Percentiles rank a stretch among this genome's conserved stretches.
Evolutionary conservation across 768 basidiomycete genomes (phyloP).

Genomic region (Phaeolepiota aurea): DNA sequence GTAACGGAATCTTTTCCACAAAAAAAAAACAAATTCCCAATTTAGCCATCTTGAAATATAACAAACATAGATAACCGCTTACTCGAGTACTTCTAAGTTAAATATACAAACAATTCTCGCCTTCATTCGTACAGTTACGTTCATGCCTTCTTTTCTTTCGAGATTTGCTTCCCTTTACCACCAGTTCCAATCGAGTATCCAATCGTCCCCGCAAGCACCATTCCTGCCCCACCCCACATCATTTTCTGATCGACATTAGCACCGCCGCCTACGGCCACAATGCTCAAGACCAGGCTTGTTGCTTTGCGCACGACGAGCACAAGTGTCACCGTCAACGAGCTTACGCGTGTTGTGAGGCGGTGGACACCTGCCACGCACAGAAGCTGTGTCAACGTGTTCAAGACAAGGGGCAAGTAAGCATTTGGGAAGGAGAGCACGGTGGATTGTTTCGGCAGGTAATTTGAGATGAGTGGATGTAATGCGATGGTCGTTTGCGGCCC

Average conservation of each 20-base stretch:
- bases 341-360: conserved; percentile 70
- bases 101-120: too few species aligned
- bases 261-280: conserved; percentile 29
- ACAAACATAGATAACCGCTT: too few species aligned
- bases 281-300: conserved; percentile 65
- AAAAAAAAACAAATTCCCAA: too few species aligned
- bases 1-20: too few species aligned
- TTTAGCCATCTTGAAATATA: too few species aligned
- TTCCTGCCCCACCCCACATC: conserved; percentile 63
- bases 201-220: conserved; percentile 67
- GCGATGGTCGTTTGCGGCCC: conserved; percentile 24
- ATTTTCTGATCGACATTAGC: conserved; percentile 27
- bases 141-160: conserved; percentile 12
- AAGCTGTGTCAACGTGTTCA: conserved; percentile 80
- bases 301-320: conserved; percentile 79
- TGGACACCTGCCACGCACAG: conserved; percentile 85
- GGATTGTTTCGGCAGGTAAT: conserved; percentile 11
- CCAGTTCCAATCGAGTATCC: conserved; percentile 47
- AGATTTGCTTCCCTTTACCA: conserved; percentile 10
- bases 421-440: conserved; percentile 41
- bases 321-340: conserved; percentile 70
- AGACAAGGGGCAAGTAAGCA: conserved; percentile 51
- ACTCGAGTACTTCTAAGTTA: too few species aligned
- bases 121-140: too few species aligned
- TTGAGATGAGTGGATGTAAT: conserved; percentile 15